Evolutionary conservation across 371 early-diverging fungal genomes (phyloP), one percentile per base, ranked within the genome.

Genomic region (Apophysomyces ossiformis): DNA sequence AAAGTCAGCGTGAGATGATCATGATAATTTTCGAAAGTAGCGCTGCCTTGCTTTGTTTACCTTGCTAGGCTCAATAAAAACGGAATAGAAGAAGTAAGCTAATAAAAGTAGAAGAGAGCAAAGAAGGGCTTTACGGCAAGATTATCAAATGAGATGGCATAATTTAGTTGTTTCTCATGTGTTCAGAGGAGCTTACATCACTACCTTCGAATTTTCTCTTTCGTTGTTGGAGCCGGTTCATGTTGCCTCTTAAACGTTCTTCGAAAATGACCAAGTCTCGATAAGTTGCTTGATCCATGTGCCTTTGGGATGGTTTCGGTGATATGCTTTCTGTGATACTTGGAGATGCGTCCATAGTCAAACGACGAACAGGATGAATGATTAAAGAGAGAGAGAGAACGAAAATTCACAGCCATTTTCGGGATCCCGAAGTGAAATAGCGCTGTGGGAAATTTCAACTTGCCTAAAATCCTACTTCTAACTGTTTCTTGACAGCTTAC

Each of bases 261-360:
- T 90, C 90, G 69, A 90, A 90, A 45, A 87, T 87, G 63, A 87
- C 80, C 1, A 90, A 76, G 75, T 90, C 90, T 77, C 87, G 73
- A 64, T 85, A 87, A 7, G 84, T 83, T 44, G 79, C 81, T 45
- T 83, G 74, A 60, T 77, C 75, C n/a, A 57, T 45, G 26, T 69
- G 65, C 41, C 60, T 64, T 50, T 50, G 60, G 37, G 47, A 41
- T 65, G 65, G 9, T 50, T 50, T 50, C 5, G n/a, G n/a, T 50
- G 54, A 21, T 21, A 26, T 4, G 21, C 26, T 26, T 11, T 50
- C 54, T 21, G 21, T 11, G 7, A 21, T 11, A 21, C 54, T 50
- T 16, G 54, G 9, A 21, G 54, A 50, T 7, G 21, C 21, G 1
- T 50, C 54, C 54, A 50, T 50, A 1, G 21, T 26, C 32, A 26